Evolutionary conservation across 371 early-diverging fungal genomes (phyloP).

Genomic region (Dentiscutata heterogama): DNA sequence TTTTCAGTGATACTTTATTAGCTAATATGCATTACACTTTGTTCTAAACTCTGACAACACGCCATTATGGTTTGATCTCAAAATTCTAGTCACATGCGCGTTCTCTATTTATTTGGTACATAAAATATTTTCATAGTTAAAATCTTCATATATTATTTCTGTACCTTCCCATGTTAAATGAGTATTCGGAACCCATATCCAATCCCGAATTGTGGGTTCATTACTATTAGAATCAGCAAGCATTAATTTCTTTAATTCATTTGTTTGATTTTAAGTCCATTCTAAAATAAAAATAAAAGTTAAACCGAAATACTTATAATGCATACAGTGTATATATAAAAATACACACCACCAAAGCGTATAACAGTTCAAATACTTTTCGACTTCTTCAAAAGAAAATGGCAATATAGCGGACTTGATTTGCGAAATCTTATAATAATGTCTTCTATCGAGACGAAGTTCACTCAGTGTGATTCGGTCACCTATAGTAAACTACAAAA

Average conservation of each 20-base stretch:
- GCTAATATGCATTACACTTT: too few relatives aligned
- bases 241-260: conserved; percentile 27
- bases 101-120: too few relatives aligned
- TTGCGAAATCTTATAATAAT: conserved; percentile 44
- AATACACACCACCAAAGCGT: conserved; percentile 29
- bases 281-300: conserved; percentile 32
- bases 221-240: conserved; percentile 5
- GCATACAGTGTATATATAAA: not conserved
- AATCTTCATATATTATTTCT: conserved; percentile 37
- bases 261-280: conserved; percentile 18
- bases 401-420: conserved; percentile 44
- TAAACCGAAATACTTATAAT: not conserved
- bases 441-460: conserved; percentile 12
- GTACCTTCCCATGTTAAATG: conserved; percentile 19
- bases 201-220: conserved; percentile 15
- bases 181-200: conserved; percentile 13
- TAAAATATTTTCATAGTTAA: not conserved
- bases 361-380: conserved; percentile 38
- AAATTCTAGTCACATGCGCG: too few relatives aligned
- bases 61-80: too few relatives aligned
- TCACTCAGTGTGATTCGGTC: conserved; percentile 43
- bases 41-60: too few relatives aligned
- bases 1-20: too few relatives aligned
- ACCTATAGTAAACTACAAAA: conserved; percentile 26
- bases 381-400: conserved; percentile 42